Evolutionary conservation across 345 rosid species (phyloP), one percentile per base, ranked within the genome.

Genomic region (Crucihimalaya himalaica): DNA sequence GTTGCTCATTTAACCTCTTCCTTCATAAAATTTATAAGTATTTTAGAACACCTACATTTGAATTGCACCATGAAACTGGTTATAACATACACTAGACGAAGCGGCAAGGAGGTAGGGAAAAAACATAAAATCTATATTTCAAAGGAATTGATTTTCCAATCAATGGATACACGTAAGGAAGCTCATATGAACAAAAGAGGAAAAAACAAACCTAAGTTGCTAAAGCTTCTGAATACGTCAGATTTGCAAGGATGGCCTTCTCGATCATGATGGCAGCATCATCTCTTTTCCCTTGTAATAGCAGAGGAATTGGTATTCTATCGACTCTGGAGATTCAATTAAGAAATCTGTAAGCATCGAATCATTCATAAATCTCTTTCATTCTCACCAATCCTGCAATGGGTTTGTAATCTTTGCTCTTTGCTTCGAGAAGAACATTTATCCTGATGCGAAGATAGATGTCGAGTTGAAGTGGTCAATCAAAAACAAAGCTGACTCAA

Each of bases 201-300:
- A 70, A 58, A 77, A 81, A 58, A 39, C 72, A 73, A 48, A 95
- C 99, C 99, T 86, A 96, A 80, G 78, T 96, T 96, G 66, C 92
- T 96, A 76, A 92, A 96, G 99, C 99, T 82, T 96, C 99, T 39
- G 98, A 92, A 69, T 96, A 96, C 0, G 99, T 89, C 3, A 98
- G 97, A 84, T 92, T 96, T 42, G 99, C 98, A 68, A 83, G 71
- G 77, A 96, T 96, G 71, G 99, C 99, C 81, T 96, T 92, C 83
- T 96, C 94, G 66, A 96, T 96, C 98, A 92, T 96, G 85, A 83
- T 84, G 70, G 98, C 98, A 61, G 99, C 99, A 42, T 93, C 91
- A 84, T 96, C 99, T 97, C 92, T 92, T 89, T 96, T 96, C 42
- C 99, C 99, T 98, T 96, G 86, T 63, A 71, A 82, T 63, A 37